These are phyloP conservation scores for Sanguinoderma infundibulare DNA, from an alignment of 1,284 basidiomycete species.

Conservation along the genomic window DNA sequence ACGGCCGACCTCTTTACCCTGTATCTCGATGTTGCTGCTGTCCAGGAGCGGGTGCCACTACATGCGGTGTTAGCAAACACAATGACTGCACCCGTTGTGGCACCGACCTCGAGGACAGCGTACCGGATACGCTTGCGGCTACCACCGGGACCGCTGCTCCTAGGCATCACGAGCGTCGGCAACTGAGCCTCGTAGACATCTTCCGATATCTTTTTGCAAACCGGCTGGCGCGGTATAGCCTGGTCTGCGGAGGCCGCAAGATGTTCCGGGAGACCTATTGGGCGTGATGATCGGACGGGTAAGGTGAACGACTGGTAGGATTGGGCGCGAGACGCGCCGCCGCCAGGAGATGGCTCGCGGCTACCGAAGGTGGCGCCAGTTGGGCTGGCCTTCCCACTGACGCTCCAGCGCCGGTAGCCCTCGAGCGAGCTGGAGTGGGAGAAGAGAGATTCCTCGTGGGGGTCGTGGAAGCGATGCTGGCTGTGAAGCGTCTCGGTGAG, in stretches of 20 bases:
- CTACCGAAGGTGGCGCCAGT: slow-evolving; percentile 30
- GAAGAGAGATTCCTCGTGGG: slow-evolving; percentile 79
- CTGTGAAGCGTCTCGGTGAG: slow-evolving; percentile 81
- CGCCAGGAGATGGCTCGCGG: slow-evolving; percentile 27
- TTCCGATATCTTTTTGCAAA: slow-evolving; percentile 58
- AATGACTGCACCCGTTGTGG: too few relatives aligned
- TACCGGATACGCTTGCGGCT: slow-evolving; percentile 77
- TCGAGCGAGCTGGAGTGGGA: slow-evolving; percentile 75
- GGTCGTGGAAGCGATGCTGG: slow-evolving; percentile 87
- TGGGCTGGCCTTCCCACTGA: slow-evolving; percentile 24
- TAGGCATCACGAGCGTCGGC: slow-evolving; percentile 78
- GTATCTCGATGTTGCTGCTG: slow-evolving; percentile 85
- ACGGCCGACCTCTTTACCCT: slow-evolving; percentile 48
- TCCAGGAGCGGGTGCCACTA: slow-evolving; percentile 89
- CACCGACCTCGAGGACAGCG: slow-evolving; percentile 74
- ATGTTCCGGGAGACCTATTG: slow-evolving; percentile 54
- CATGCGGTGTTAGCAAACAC: not conserved
- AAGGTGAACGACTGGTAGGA: slow-evolving; percentile 53
- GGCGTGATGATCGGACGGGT: slow-evolving; percentile 72
- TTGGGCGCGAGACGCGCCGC: slow-evolving; percentile 23
- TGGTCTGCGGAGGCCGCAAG: slow-evolving; percentile 39
- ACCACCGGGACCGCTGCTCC: slow-evolving; percentile 64
- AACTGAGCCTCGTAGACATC: slow-evolving; percentile 71
- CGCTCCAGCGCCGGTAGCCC: slow-evolving; percentile 74
- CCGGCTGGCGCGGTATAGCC: slow-evolving; percentile 38